These are phyloP conservation scores for Elsinoe fawcettii DNA, from an alignment of 2,329 filamentous ascomycete genomes.

Conservation along the genomic window DNA sequence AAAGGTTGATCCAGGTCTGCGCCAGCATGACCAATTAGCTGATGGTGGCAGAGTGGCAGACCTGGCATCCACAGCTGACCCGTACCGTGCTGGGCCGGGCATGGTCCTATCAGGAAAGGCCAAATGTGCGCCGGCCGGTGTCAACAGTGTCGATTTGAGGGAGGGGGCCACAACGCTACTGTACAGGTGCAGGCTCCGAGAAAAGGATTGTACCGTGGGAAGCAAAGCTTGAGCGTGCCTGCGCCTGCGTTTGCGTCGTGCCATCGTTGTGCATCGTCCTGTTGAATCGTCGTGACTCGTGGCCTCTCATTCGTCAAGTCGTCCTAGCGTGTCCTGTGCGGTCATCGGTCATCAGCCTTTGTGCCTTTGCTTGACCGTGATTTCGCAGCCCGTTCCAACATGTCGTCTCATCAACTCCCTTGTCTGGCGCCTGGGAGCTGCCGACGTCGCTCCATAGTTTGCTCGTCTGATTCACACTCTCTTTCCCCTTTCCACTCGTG, in stretches of 20 bases:
- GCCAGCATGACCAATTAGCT: constrained; percentile 4
- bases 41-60: background rate
- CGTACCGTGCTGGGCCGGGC: constrained; percentile 2
- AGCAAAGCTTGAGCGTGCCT: constrained; percentile 11
- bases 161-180: constrained; percentile 11
- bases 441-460: constrained; percentile 10
- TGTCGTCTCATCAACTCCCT: background rate
- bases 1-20: constrained; percentile 10
- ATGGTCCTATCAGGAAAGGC: background rate
- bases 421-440: constrained; percentile 7
- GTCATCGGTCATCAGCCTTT: constrained; percentile 16
- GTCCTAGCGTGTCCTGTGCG: constrained; percentile 8
- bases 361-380: background rate
- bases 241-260: constrained; percentile 14
- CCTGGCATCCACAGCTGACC: constrained; percentile 9
- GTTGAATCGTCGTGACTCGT: constrained; percentile 3
- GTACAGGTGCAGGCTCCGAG: background rate
- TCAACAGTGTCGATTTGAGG: constrained; percentile 8
- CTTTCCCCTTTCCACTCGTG: constrained; percentile 12
- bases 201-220: constrained; percentile 11
- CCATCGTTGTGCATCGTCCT: constrained; percentile 12
- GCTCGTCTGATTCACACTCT: constrained; percentile 13
- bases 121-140: constrained; percentile 4
- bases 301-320: constrained; percentile 12
- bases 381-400: constrained; percentile 6